Evolutionary conservation across 306 rosid genomes (phyloP).

Genomic region (Luffa aegyptiaca): DNA sequence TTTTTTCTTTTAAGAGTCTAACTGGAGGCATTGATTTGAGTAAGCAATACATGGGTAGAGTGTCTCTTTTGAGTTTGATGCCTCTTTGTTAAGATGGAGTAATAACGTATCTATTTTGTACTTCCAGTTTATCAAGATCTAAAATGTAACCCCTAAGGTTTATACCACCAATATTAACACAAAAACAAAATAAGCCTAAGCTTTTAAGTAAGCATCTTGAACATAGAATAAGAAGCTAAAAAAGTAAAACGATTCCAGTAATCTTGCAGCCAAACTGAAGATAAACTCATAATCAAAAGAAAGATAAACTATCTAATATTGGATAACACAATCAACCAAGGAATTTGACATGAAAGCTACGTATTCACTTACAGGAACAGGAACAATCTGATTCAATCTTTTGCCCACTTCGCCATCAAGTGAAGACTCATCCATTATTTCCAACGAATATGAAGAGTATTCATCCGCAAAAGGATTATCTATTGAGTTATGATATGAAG

Average conservation of each 20-base stretch:
- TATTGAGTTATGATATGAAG: slow-evolving; percentile 29
- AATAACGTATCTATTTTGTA: background rate
- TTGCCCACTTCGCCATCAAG: slow-evolving; percentile 94
- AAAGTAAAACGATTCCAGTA: background rate
- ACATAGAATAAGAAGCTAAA: background rate
- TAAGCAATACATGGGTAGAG: background rate
- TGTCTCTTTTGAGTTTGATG: background rate
- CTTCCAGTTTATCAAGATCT: background rate
- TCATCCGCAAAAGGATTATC: slow-evolving; percentile 30
- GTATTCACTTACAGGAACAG: slow-evolving; percentile 64
- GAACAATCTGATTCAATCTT: slow-evolving; percentile 74
- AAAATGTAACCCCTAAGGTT: background rate
- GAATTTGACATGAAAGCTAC: background rate
- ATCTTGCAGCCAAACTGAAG: background rate
- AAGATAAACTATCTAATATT: background rate
- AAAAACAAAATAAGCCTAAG: background rate
- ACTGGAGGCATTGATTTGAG: background rate
- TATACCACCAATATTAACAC: background rate
- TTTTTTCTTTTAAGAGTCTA: background rate
- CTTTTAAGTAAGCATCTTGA: background rate
- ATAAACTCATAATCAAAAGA: background rate
- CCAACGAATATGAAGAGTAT: slow-evolving; percentile 31
- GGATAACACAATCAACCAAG: background rate
- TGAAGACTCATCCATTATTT: slow-evolving; percentile 63
- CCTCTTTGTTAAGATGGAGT: background rate